These are phyloP conservation scores for Spathaspora girioi DNA, from an alignment of 805 yeast genomes.

Conservation along the genomic window DNA sequence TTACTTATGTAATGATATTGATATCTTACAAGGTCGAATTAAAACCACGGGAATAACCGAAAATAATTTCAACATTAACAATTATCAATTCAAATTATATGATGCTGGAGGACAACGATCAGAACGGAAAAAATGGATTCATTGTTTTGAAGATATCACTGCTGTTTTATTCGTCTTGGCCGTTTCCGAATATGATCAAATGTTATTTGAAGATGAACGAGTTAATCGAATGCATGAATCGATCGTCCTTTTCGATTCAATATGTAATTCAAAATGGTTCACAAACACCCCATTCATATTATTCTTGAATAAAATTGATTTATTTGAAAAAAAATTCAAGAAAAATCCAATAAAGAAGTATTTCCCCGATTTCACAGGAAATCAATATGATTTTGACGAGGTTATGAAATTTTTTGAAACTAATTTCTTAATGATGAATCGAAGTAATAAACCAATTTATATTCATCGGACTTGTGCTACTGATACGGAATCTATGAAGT, in stretches of 20 bases:
- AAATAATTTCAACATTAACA: slow-evolving; percentile 65
- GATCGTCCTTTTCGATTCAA: slow-evolving; percentile 73
- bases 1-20: slow-evolving; percentile 74
- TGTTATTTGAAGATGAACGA: slow-evolving; percentile 81
- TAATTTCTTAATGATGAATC: slow-evolving; percentile 60
- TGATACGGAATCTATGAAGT: slow-evolving; percentile 82
- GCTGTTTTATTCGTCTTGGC: slow-evolving; percentile 87
- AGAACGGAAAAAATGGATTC: slow-evolving; percentile 92
- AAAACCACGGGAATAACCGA: slow-evolving; percentile 96
- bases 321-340: slow-evolving; percentile 67
- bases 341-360: slow-evolving; percentile 63
- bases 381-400: slow-evolving; percentile 56
- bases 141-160: slow-evolving; percentile 86
- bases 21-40: slow-evolving; percentile 84
- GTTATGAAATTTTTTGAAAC: slow-evolving; percentile 71
- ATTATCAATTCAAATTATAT: slow-evolving; percentile 66
- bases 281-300: slow-evolving; percentile 80
- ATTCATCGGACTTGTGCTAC: slow-evolving; percentile 96
- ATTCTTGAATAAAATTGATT: slow-evolving; percentile 84
- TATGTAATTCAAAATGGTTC: slow-evolving; percentile 86
- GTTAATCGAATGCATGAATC: slow-evolving; percentile 93
- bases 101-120: slow-evolving; percentile 98
- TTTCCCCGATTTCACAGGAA: slow-evolving; percentile 76
- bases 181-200: slow-evolving; percentile 88
- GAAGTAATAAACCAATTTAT: slow-evolving; percentile 72